These are phyloP conservation scores for Fusarium camptoceras DNA, from an alignment of 2,329 filamentous ascomycete species.

Conservation along the genomic window DNA sequence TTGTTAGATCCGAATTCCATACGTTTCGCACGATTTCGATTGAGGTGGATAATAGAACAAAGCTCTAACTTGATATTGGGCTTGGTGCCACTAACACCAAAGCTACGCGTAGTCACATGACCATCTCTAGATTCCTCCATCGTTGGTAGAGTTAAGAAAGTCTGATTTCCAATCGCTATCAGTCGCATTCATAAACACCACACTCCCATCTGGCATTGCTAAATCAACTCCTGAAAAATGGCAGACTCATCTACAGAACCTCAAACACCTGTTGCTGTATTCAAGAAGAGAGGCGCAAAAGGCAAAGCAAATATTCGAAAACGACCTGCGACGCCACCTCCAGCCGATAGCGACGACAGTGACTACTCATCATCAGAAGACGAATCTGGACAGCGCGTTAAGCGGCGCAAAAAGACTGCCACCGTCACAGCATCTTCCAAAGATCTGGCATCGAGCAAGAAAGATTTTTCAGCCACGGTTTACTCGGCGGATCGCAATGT, in stretches of 20 bases:
- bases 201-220: background rate
- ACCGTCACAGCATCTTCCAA: conserved; percentile 74
- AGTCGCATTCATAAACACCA: background rate
- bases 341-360: conserved; percentile 69
- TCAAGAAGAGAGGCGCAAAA: conserved; percentile 88
- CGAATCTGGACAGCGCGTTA: conserved; percentile 80
- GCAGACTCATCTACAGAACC: conserved; percentile 40
- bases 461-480: conserved; percentile 63
- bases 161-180: conserved; percentile 35
- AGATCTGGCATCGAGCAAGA: conserved; percentile 50
- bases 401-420: conserved; percentile 77
- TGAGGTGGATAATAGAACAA: background rate
- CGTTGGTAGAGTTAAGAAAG: background rate
- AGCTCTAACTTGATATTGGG: background rate
- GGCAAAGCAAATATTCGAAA: conserved; percentile 83
- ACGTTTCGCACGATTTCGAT: too few relatives aligned
- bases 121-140: conserved; percentile 27
- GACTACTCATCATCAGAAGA: conserved; percentile 81
- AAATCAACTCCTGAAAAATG: conserved; percentile 22
- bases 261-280: conserved; percentile 70
- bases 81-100: conserved; percentile 7
- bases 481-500: conserved; percentile 71
- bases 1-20: too few relatives aligned
- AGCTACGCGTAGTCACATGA: conserved; percentile 31
- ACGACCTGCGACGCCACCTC: conserved; percentile 81